phyloP scores from a whole-genome alignment of 2,329 filamentous ascomycete species.

The Talaromyces sp. region DNA sequence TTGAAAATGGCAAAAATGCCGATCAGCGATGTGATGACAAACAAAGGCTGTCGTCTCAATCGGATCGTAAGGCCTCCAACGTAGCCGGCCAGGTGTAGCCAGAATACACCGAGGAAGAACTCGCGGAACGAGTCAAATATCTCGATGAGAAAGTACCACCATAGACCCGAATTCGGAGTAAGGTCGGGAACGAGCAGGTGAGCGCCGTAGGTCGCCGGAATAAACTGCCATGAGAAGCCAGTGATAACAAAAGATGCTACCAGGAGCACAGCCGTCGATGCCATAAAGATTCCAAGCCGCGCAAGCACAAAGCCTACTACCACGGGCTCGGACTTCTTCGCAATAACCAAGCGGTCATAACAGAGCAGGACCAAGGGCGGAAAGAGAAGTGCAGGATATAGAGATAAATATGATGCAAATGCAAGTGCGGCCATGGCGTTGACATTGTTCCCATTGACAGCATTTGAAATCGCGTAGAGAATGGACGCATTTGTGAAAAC shows the following conservation, averaged over 20 bases:
- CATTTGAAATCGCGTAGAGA: constrained; percentile 74
- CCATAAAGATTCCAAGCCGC: constrained; percentile 49
- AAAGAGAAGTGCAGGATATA: constrained; percentile 84
- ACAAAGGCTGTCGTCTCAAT: constrained; percentile 77
- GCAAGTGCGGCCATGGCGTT: constrained; percentile 79
- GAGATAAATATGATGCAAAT: constrained; percentile 82
- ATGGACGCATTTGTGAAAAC: constrained; percentile 86
- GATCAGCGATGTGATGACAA: constrained; percentile 74
- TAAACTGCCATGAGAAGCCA: constrained; percentile 76
- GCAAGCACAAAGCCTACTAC: constrained; percentile 47
- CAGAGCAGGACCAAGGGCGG: constrained; percentile 75
- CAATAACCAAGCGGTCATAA: constrained; percentile 54
- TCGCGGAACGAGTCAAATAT: constrained; percentile 98
- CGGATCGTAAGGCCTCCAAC: constrained; percentile 79
- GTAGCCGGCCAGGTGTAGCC: constrained; percentile 89
- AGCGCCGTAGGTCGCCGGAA: constrained; percentile 84
- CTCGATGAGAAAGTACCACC: constrained; percentile 99
- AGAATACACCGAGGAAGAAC: constrained; percentile 97
- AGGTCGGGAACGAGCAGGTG: constrained; percentile 86
- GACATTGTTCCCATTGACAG: constrained; percentile 64
- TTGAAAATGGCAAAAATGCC: constrained; percentile 95
- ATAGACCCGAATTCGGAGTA: constrained; percentile 89
- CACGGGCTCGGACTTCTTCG: constrained; percentile 20
- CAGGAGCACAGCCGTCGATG: constrained; percentile 58
- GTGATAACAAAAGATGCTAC: constrained; percentile 67